Conservation (phyloP, 768 basidiomycete genomes). For the Lactifluus echinatus region DNA sequence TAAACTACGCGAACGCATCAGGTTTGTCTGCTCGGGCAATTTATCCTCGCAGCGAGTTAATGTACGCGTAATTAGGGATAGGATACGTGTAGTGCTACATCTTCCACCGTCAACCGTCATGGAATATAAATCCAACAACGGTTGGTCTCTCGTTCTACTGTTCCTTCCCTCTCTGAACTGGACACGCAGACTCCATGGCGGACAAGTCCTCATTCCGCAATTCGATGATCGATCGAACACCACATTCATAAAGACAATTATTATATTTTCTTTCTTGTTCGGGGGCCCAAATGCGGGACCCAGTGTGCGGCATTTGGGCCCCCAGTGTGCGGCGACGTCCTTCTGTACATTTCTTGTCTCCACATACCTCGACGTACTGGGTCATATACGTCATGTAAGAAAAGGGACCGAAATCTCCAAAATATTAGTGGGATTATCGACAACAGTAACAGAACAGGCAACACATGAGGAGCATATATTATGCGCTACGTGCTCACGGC, state of each 20-base stretch:
- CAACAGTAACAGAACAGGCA: neutral
- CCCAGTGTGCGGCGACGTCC: constrained; percentile 1
- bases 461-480: neutral
- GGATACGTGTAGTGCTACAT: constrained; percentile 65
- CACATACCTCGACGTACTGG: constrained; percentile 4
- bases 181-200: constrained; percentile 67
- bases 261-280: neutral
- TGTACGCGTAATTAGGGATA: constrained; percentile 47
- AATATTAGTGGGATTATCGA: neutral
- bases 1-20: constrained; percentile 71
- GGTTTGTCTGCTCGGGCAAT: constrained; percentile 39
- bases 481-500: neutral
- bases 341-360: constrained; percentile 13
- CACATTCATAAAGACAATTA: constrained; percentile 25
- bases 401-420: neutral
- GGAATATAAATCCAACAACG: constrained; percentile 94
- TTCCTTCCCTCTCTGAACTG: neutral
- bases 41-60: neutral
- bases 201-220: constrained; percentile 77
- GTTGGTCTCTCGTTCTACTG: constrained; percentile 30
- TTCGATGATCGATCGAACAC: constrained; percentile 25
- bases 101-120: constrained; percentile 72
- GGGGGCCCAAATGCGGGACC: neutral
- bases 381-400: constrained; percentile 1
- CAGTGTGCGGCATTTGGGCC: too few relatives aligned